A percentile compares a stretch with the other conserved stretches of the same genome.
Evolutionary conservation across 139 green algal genomes (phyloP).

Genomic region (Mesotaenium endlicherianum): DNA sequence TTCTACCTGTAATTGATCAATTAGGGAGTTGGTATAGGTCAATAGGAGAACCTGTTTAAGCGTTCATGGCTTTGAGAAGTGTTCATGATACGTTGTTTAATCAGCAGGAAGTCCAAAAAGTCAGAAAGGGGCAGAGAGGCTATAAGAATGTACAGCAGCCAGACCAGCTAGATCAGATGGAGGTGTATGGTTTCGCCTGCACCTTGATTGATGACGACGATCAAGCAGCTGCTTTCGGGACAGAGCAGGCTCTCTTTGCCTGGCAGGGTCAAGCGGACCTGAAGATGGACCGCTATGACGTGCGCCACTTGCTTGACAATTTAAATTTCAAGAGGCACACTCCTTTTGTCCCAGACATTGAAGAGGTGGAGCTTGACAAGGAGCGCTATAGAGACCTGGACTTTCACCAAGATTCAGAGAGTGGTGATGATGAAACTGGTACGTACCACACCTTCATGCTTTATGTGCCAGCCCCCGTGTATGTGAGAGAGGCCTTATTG

Average conservation of each 20-base stretch:
- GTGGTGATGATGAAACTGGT: not conserved
- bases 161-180: not conserved
- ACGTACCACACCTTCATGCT: not conserved
- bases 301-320: constrained; percentile 18
- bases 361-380: constrained; percentile 32
- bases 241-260: not conserved
- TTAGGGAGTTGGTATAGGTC: too few species aligned
- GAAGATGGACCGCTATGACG: constrained; percentile 31
- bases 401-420: not conserved
- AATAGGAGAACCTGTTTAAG: too few species aligned
- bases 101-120: not conserved
- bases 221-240: not conserved
- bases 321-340: not conserved
- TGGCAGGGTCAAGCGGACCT: constrained; percentile 11
- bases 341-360: not conserved
- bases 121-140: not conserved
- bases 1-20: too few species aligned
- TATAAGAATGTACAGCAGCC: not conserved
- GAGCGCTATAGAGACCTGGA: constrained; percentile 31
- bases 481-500: not conserved
- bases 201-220: constrained; percentile 4
- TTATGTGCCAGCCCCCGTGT: not conserved
- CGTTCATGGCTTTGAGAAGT: not conserved
- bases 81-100: not conserved
- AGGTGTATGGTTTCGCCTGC: constrained; percentile 9